Evolutionary conservation across 208 protist genomes (phyloP).

Genomic region (Leishmania major): DNA sequence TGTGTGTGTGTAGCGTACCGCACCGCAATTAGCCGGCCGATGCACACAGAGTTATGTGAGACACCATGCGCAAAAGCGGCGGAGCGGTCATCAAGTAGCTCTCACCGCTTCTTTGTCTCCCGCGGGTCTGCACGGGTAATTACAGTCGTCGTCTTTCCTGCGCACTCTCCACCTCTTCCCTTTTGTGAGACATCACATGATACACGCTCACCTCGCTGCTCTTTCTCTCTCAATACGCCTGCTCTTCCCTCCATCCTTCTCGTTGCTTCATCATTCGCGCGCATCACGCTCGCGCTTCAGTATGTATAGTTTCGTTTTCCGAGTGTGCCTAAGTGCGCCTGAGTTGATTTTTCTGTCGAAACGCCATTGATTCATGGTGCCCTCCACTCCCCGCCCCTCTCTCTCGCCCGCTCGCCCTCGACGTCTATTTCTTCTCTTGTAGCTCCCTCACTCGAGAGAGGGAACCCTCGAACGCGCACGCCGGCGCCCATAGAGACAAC

Average conservation of each 20-base stretch:
- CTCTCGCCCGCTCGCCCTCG: not conserved
- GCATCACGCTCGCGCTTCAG: not conserved
- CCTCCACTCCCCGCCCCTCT: not conserved
- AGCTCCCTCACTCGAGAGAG: not conserved
- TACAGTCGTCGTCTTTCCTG: not conserved
- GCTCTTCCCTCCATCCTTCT: not conserved
- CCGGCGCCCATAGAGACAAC: not conserved
- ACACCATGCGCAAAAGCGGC: not conserved
- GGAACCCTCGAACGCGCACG: not conserved
- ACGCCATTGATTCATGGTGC: not conserved
- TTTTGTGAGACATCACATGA: not conserved
- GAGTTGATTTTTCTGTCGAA: not conserved
- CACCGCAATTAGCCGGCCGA: not conserved
- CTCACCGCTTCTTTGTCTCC: not conserved
- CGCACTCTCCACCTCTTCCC: not conserved
- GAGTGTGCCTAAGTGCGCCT: conserved; percentile 1
- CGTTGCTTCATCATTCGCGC: not conserved
- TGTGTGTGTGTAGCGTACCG: not conserved
- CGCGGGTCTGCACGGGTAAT: not conserved
- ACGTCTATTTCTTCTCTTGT: conserved; percentile 7
- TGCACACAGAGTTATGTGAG: too few relatives aligned
- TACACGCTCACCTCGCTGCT: not conserved
- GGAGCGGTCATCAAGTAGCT: not conserved
- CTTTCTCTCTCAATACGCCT: not conserved
- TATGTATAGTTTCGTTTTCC: not conserved